These are phyloP conservation scores for Arthroderma uncinatum DNA, from an alignment of 2,329 filamentous ascomycete genomes.

Conservation along the genomic window DNA sequence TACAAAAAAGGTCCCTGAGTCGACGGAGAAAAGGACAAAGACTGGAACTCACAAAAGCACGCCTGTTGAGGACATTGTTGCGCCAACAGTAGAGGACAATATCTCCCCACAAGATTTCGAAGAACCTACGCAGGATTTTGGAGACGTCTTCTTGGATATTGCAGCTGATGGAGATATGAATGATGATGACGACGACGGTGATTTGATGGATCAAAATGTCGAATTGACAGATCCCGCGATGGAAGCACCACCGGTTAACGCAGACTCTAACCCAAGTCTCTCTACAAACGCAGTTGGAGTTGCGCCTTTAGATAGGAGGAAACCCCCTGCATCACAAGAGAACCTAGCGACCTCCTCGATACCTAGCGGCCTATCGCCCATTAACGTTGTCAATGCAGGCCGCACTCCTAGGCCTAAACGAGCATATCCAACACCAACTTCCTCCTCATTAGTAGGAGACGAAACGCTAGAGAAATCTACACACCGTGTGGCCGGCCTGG, in stretches of 20 bases:
- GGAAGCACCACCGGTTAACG: background rate
- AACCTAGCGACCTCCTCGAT: constrained; percentile 25
- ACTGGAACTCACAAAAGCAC: background rate
- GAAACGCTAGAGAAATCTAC: constrained; percentile 17
- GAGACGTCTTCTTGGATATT: constrained; percentile 23
- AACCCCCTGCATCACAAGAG: constrained; percentile 26
- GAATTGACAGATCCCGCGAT: constrained; percentile 18
- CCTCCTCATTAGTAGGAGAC: constrained; percentile 30
- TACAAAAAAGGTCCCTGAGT: background rate
- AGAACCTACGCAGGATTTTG: constrained; percentile 14
- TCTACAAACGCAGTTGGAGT: constrained; percentile 16
- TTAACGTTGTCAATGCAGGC: constrained; percentile 26
- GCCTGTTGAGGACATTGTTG: background rate
- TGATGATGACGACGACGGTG: constrained; percentile 3
- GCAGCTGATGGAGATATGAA: constrained; percentile 10
- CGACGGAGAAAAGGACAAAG: constrained; percentile 14
- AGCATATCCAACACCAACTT: constrained; percentile 32
- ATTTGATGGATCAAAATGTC: constrained; percentile 23
- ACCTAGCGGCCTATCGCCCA: constrained; percentile 21
- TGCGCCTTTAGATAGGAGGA: constrained; percentile 11
- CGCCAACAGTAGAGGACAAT: background rate
- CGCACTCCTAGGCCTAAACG: constrained; percentile 24
- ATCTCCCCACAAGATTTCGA: background rate
- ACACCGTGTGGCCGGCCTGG: background rate
- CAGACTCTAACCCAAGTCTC: constrained; percentile 11